Evolutionary conservation across 352 stramenopile genomes (phyloP).

Genomic region (Halophytophthora batemanensis): DNA sequence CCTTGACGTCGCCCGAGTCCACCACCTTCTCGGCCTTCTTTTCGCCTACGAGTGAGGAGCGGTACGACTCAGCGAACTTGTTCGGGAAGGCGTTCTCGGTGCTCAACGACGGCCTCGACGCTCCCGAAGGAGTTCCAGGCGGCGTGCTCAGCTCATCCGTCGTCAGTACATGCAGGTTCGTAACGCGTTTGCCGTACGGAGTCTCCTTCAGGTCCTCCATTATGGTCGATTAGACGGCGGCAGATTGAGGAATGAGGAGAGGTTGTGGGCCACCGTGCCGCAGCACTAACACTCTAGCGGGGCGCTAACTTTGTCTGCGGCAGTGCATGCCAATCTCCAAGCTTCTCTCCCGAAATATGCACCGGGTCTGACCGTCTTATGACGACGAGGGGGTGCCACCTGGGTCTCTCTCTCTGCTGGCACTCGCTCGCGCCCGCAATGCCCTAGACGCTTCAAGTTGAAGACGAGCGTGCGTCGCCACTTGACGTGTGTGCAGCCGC

Average conservation of each 20-base stretch:
- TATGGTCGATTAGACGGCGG: too few relatives aligned
- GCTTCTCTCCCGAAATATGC: too few relatives aligned
- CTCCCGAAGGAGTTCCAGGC: constrained; percentile 21
- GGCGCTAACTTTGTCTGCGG: too few relatives aligned
- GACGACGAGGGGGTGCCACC: background rate
- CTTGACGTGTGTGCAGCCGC: constrained; percentile 7
- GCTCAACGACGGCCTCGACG: constrained; percentile 11
- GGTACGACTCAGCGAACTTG: constrained; percentile 20
- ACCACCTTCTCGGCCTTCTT: constrained; percentile 1
- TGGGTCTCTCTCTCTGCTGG: background rate
- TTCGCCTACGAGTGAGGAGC: constrained; percentile 22
- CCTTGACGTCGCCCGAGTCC: constrained; percentile 12
- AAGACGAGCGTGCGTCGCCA: constrained; percentile 4
- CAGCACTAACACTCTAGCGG: too few relatives aligned
- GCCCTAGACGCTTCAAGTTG: constrained; percentile 23
- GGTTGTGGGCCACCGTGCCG: too few relatives aligned
- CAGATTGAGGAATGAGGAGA: too few relatives aligned
- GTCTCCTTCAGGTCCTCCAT: background rate
- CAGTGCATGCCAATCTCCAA: too few relatives aligned
- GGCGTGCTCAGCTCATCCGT: constrained; percentile 24
- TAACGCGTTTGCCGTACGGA: constrained; percentile 11
- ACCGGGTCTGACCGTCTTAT: too few relatives aligned
- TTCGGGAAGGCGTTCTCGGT: constrained; percentile 10
- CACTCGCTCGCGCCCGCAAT: background rate
- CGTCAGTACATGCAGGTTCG: constrained; percentile 1